Conservation (phyloP, 371 early-diverging fungal genomes). For the Encephalitozoon intestinalis region DNA sequence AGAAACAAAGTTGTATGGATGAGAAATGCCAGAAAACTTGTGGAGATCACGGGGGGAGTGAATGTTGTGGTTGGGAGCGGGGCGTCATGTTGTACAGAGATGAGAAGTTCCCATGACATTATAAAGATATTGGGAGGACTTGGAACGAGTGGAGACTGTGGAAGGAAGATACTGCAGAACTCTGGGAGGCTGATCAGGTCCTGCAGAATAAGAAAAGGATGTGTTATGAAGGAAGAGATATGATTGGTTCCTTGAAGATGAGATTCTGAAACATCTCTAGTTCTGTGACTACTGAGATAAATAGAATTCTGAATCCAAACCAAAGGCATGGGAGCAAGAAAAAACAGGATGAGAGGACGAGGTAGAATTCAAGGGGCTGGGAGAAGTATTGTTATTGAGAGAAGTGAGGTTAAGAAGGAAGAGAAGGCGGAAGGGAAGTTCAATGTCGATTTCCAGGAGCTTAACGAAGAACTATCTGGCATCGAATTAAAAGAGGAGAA, state of each 20-base stretch:
- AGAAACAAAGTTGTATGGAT: slow-evolving; percentile 26
- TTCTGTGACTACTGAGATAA: background rate
- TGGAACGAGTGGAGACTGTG: background rate
- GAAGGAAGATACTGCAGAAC: slow-evolving; percentile 9
- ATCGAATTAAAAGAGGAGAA: background rate
- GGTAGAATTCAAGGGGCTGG: background rate
- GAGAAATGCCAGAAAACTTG: slow-evolving; percentile 9
- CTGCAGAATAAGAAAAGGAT: slow-evolving; percentile 17
- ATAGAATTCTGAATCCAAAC: background rate
- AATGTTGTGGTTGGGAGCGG: slow-evolving; percentile 27
- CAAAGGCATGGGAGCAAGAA: background rate
- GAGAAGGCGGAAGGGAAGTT: background rate
- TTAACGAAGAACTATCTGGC: background rate
- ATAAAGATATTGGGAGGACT: slow-evolving; percentile 3
- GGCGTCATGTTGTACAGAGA: slow-evolving; percentile 13
- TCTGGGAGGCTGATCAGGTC: slow-evolving; percentile 1
- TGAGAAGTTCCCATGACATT: slow-evolving; percentile 14
- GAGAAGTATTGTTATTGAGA: background rate
- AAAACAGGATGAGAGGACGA: background rate
- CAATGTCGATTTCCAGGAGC: slow-evolving; percentile 8
- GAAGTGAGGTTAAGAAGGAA: background rate
- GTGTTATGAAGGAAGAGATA: background rate
- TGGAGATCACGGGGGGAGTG: slow-evolving; percentile 15
- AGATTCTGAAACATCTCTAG: background rate
- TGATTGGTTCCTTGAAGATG: background rate